phyloP scores from a whole-genome alignment of 2,329 filamentous ascomycete genomes.

The Venturia effusa region DNA sequence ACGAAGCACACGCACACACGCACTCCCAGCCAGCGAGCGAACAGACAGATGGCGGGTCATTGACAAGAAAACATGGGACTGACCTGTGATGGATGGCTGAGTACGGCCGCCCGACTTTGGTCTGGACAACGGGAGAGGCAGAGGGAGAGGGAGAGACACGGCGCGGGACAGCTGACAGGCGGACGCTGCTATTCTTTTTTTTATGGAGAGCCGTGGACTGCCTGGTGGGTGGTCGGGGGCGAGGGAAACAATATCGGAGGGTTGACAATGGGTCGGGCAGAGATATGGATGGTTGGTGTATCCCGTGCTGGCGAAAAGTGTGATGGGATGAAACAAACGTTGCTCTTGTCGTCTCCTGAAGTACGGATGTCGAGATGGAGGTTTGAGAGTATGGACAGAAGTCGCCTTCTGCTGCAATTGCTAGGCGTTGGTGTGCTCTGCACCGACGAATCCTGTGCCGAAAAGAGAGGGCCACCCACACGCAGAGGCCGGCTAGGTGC shows the following conservation, averaged over 20 bases:
- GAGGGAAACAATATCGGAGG: not conserved
- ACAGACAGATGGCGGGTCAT: not conserved
- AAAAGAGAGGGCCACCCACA: not conserved
- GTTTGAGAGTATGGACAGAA: not conserved
- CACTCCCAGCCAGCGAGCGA: not conserved
- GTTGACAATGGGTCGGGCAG: not conserved
- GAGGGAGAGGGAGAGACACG: too few relatives aligned
- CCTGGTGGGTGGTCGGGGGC: not conserved
- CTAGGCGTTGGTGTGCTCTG: not conserved
- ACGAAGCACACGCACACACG: too few relatives aligned
- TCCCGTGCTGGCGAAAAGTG: not conserved
- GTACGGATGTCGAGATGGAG: not conserved
- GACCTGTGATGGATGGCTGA: not conserved
- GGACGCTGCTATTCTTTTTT: not conserved
- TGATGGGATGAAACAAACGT: not conserved
- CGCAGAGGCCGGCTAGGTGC: constrained; percentile 1
- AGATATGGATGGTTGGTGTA: not conserved
- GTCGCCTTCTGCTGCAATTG: not conserved
- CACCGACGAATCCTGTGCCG: constrained; percentile 7
- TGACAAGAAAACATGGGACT: not conserved
- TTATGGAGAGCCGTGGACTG: not conserved
- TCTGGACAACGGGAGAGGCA: not conserved
- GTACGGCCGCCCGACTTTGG: not conserved
- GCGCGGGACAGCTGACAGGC: not conserved
- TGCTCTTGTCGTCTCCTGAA: not conserved